These are phyloP conservation scores for Dothideomycetes sp. DNA, from an alignment of 2,329 filamentous ascomycete genomes.

Conservation along the genomic window DNA sequence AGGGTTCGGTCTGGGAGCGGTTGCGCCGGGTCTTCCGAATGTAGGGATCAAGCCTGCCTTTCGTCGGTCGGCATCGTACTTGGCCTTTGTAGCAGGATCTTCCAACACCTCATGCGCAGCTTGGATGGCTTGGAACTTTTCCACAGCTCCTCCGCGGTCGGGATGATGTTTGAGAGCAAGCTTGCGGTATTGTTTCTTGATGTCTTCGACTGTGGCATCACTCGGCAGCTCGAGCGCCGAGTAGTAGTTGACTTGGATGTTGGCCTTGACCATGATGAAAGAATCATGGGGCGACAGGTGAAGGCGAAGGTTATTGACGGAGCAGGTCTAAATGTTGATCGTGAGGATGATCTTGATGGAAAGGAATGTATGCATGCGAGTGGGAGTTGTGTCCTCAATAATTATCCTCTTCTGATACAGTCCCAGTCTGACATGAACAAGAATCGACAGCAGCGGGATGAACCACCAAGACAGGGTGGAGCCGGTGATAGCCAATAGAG, in stretches of 20 bases:
- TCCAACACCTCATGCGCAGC: slow-evolving; percentile 69
- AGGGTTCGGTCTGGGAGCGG: slow-evolving; percentile 18
- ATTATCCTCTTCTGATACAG: too few relatives aligned
- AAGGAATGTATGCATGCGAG: too few relatives aligned
- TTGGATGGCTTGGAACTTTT: slow-evolving; percentile 79
- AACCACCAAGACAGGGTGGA: too few relatives aligned
- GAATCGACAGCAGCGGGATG: too few relatives aligned
- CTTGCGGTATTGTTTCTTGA: slow-evolving; percentile 80
- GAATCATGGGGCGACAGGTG: too few relatives aligned
- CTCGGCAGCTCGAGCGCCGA: slow-evolving; percentile 64
- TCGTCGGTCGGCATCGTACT: slow-evolving; percentile 52
- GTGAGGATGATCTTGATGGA: too few relatives aligned
- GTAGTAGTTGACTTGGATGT: slow-evolving; percentile 59
- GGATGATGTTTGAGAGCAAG: slow-evolving; percentile 80
- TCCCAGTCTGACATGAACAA: too few relatives aligned
- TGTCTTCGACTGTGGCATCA: slow-evolving; percentile 58
- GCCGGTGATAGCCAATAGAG: too few relatives aligned
- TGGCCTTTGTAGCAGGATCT: slow-evolving; percentile 45
- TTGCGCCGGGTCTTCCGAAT: slow-evolving; percentile 7
- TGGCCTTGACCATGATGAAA: slow-evolving; percentile 23
- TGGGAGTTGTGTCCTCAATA: too few relatives aligned
- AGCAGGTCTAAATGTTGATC: too few relatives aligned
- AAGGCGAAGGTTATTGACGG: too few relatives aligned
- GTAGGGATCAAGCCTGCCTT: slow-evolving; percentile 32
- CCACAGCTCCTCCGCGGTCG: slow-evolving; percentile 67